Evolutionary conservation across 805 yeast species (phyloP), one percentile per base, ranked within the genome.

Genomic region (Teunomyces lycoperdinae): DNA sequence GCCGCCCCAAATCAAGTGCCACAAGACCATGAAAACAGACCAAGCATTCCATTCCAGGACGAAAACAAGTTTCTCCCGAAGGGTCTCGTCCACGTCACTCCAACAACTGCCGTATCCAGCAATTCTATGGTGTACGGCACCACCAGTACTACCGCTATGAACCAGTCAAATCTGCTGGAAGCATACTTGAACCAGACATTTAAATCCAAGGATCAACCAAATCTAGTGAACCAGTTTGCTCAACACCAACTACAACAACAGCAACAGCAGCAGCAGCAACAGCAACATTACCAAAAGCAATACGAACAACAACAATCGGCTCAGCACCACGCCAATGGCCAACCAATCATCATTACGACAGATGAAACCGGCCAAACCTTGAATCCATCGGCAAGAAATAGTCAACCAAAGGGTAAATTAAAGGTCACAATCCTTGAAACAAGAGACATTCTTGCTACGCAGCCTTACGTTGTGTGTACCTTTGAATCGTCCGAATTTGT

Each of bases 401-500:
- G 64, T 31, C 76, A 71, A 43, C 91, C 94, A 36, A 80, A 87
- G 61, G 98, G 98, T 40, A 87, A 87, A 64, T 76, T 92, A 45
- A 81, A 83, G 58, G 90, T 94, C 42, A 82, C 81, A 30, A 89
- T 92, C 51, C 71, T 87, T 26, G 92, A 89, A 66, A 97, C 96
- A 1, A 78, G 76, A 49, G 84, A 83, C 56, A 75, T 92, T 52
- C 68, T 75, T 35, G 73, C 60, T 62, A 75, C 92, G 3, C 87
- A 80, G 56, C 97, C 96, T 3, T 86, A 90, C 64, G 96, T 88
- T 14, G 96, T 90, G 32, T 88, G 95, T 66, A 86, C 96, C 9
- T 90, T 87, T 71, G 96, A 89, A 64, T 85, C 92, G 51, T 85
- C 95, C 1, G 98, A 94, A 69, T 87, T 84, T 54, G 90, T 92